Base-by-base conservation (phyloP, 352 stramenopile genomes). In the Lagenidium giganteum region DNA sequence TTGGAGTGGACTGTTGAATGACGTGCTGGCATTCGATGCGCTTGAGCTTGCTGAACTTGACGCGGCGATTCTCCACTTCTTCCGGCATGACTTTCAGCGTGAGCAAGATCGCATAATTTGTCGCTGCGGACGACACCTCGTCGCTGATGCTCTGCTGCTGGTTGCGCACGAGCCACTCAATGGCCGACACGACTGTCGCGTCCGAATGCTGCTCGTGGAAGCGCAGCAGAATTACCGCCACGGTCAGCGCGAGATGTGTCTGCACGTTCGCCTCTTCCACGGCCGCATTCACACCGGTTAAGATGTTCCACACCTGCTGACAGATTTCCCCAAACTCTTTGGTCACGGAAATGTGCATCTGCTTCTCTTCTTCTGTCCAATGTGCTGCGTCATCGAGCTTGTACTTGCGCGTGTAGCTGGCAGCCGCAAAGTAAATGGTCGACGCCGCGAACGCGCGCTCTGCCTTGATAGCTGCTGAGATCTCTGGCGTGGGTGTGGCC, bases 121-220 rank as follows among this genome's bases (percentile, higher is more conserved):
- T 87, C 32, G 81, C 45, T 4, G 61, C 61, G 42, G 65, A 57
- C 9, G 67, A 65, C 6, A 70, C 35, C 6, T 51, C 43, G 25
- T 82, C 62, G 18, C 59, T 47, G n/a, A 69, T 62, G 5, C 61
- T 69, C n/a, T 67, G 48, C 29, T 68, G 43, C 44, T 92, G 76
- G 59, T 87, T 92, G 28, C 61, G 60, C 39, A 86, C 70, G 25
- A 91, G 75, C 74, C 71, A 88, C 54, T 92, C 71, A 40, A 92
- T 67, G 2, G 77, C 72, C 22, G 57, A 54, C 18, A 86, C 63
- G 21, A 91, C 61, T 18, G 59, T 81, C 11, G 58, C 40, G 11
- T 75, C 61, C 27, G 44, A 56, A 39, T 80, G 69, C 23, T 80
- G 60, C 24, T 87, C 76, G 31, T 89, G 76, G 38, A 92, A 87